A percentile compares a stretch with the other conserved stretches of the same genome.
These are phyloP conservation scores for Noccaea caerulescens DNA, from an alignment of 345 rosid species.

Conservation along the genomic window DNA sequence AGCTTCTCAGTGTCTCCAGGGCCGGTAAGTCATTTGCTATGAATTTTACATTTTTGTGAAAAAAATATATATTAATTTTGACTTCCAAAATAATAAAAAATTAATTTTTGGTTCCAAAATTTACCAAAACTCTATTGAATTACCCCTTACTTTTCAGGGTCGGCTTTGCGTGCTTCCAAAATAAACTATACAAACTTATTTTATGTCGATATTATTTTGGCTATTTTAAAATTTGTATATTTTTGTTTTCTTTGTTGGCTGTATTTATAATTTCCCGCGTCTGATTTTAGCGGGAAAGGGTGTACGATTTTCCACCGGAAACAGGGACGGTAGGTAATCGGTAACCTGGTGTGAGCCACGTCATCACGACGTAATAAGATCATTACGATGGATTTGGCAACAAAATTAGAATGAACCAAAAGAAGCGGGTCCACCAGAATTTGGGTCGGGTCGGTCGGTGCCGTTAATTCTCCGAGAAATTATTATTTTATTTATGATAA, in stretches of 20 bases:
- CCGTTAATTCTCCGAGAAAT: conserved; percentile 26
- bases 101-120: no score
- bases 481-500: conserved; percentile 8
- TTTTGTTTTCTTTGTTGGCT: conserved; percentile 19
- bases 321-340: conserved; percentile 30
- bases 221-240: neutral
- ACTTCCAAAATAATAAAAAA: no score
- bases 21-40: no score
- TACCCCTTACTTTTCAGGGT: no score
- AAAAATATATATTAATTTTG: no score
- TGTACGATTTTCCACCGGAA: conserved; percentile 22
- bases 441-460: conserved; percentile 36
- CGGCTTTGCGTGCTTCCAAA: conserved; percentile 14
- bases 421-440: conserved; percentile 37
- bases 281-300: conserved; percentile 53
- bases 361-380: conserved; percentile 36
- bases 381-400: conserved; percentile 3
- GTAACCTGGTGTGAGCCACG: conserved; percentile 44
- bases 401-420: conserved; percentile 26
- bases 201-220: neutral
- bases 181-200: neutral
- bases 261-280: conserved; percentile 5
- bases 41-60: no score
- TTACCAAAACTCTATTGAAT: no score
- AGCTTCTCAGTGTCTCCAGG: no score